Conservation (phyloP, 306 rosid genomes). For the Biancaea sappan region DNA sequence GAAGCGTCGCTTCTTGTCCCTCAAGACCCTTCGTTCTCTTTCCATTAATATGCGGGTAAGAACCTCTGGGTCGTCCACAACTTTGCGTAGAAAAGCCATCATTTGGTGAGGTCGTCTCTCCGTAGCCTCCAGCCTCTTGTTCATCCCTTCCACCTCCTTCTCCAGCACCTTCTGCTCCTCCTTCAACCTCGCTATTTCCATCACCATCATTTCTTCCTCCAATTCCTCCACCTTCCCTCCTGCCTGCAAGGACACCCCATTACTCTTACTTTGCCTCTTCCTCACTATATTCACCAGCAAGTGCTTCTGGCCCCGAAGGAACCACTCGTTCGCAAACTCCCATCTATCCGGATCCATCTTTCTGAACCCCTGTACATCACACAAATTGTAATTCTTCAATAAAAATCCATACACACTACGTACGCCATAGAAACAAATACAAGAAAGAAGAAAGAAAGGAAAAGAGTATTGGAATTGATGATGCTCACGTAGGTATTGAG, state of each 20-base stretch:
- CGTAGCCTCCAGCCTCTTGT: slow-evolving; percentile 64
- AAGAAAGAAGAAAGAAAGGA: background rate
- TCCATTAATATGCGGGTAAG: slow-evolving; percentile 54
- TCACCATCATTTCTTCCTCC: slow-evolving; percentile 54
- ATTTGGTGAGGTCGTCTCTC: slow-evolving; percentile 84
- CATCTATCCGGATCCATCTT: slow-evolving; percentile 93
- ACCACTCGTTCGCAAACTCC: slow-evolving; percentile 97
- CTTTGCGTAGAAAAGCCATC: slow-evolving; percentile 75
- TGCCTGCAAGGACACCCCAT: too few species aligned
- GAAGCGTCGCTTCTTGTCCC: slow-evolving; percentile 52
- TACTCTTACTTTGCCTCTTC: slow-evolving; percentile 42
- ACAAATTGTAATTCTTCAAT: too few species aligned
- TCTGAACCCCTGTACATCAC: slow-evolving; percentile 63
- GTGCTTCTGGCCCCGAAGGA: slow-evolving; percentile 79
- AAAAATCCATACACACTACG: too few species aligned
- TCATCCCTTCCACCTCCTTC: slow-evolving; percentile 67
- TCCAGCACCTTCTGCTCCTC: slow-evolving; percentile 75
- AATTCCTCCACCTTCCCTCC: slow-evolving; percentile 45
- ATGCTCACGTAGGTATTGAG: slow-evolving; percentile 82
- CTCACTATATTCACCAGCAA: slow-evolving; percentile 64
- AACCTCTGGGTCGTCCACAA: slow-evolving; percentile 75
- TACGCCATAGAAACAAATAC: too few species aligned
- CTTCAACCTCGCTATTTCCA: slow-evolving; percentile 71
- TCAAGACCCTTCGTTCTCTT: slow-evolving; percentile 35
- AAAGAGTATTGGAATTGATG: background rate